Evolutionary conservation across 768 basidiomycete genomes (phyloP), one percentile per base, ranked within the genome.

Genomic region (Trametes coccinea): DNA sequence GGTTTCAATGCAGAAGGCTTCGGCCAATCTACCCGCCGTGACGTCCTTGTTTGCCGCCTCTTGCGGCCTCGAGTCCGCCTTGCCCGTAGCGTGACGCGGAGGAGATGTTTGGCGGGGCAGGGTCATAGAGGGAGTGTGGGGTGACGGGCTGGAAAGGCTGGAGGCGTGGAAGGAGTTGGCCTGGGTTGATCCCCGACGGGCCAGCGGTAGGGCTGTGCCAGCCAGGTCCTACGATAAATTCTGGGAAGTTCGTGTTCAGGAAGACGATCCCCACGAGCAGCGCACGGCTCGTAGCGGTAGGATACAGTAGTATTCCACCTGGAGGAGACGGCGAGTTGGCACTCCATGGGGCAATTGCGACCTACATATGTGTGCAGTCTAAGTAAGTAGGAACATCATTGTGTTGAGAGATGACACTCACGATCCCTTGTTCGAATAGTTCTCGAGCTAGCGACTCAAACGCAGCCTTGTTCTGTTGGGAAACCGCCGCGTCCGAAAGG

Each of bases 401-500:
- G 31, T 5, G 10, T 16, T 33, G 27, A 33, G 27, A 17, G 17
- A 29, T 45, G 34, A 14, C 5, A 75, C 82, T 72, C 64, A 85
- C 86, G 56, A 80, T 79, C 59, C 83, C 79, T 60, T 77, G 77
- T 60, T 84, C 81, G 58, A 78, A 78, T 16, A 88, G 72, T 45
- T 81, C 72, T 30, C 77, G 75, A 37, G 84, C 82, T 62, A 88
- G 74, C 50, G 79, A 77, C 56, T 83, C 80, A 70, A 87, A 88
- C 61, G 74, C 77, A 47, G 78, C 72, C 66, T 81, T 75, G 68
- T 88, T 88, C 62, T 80, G 78, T 60, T 76, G 73, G 68, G 81
- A 79, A 49, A 71, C 70, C 46, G 79, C 76, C 33, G 79, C 71
- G 63, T 86, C 82, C 48, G 81, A 74, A 43, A 84, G 78, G 37